Percentiles rank a stretch among this genome's conserved stretches.
phyloP scores from a whole-genome alignment of 768 basidiomycete genomes.

The Lactarius indigo region DNA sequence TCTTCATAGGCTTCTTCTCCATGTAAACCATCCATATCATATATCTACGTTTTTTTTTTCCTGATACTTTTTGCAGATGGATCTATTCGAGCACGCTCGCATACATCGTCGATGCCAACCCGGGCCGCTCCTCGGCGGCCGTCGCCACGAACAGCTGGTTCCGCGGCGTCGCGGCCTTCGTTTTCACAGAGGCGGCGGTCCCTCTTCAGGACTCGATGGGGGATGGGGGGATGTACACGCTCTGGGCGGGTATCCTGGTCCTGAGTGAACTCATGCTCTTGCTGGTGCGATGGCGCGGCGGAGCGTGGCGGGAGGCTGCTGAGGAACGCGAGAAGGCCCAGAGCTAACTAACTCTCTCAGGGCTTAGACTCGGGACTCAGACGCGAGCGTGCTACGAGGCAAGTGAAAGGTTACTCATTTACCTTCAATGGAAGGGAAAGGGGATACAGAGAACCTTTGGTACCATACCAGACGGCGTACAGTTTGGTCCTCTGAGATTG shows the following conservation, averaged over 20 bases:
- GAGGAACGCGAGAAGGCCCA: conserved; percentile 40
- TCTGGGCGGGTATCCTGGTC: conserved; percentile 55
- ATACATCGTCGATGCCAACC: conserved; percentile 85
- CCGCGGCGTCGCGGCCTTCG: conserved; percentile 64
- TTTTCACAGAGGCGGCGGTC: conserved; percentile 68
- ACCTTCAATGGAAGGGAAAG: too few relatives aligned
- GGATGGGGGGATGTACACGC: conserved; percentile 76
- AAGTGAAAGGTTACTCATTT: not conserved
- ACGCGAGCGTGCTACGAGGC: not conserved
- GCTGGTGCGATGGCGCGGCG: conserved; percentile 59
- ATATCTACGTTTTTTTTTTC: conserved; percentile 4
- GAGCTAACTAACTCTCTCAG: not conserved
- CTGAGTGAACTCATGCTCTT: conserved; percentile 53
- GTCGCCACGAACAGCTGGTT: conserved; percentile 75
- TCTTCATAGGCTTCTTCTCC: conserved; percentile 67
- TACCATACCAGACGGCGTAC: too few relatives aligned
- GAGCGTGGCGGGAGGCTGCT: conserved; percentile 51
- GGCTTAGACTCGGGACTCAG: not conserved
- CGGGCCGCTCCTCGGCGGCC: conserved; percentile 72
- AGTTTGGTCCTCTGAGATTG: too few relatives aligned
- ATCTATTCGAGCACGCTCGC: conserved; percentile 71
- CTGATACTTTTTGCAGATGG: conserved; percentile 35
- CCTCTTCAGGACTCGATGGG: conserved; percentile 65
- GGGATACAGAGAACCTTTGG: too few relatives aligned
- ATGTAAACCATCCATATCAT: conserved; percentile 46